These are phyloP conservation scores for Globisporangium cystogenes DNA, from an alignment of 352 stramenopile genomes.

Conservation along the genomic window DNA sequence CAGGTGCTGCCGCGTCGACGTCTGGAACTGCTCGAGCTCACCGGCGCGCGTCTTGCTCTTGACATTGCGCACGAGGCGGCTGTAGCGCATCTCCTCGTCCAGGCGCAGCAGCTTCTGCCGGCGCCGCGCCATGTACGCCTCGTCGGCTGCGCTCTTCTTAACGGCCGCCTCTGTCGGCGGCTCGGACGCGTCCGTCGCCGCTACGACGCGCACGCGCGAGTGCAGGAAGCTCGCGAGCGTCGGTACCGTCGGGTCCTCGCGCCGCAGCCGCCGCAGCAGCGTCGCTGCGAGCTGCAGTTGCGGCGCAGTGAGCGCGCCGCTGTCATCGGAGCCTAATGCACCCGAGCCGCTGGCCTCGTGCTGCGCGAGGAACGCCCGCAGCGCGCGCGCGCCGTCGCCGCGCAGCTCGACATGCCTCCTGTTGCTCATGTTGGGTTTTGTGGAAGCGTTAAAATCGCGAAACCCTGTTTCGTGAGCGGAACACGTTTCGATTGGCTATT, in stretches of 20 bases:
- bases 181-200: not conserved
- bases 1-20: constrained; percentile 66
- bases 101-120: constrained; percentile 61
- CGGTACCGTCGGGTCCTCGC: constrained; percentile 3
- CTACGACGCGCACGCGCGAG: not conserved
- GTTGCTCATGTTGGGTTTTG: not conserved
- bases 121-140: constrained; percentile 38
- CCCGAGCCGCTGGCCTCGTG: too few species aligned
- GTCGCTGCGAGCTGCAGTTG: constrained; percentile 7
- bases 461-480: not conserved
- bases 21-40: constrained; percentile 58
- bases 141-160: not conserved
- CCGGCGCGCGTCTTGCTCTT: constrained; percentile 31
- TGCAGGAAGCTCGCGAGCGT: constrained; percentile 11
- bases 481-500: not conserved
- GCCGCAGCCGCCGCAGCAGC: constrained; percentile 4
- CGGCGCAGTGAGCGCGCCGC: not conserved
- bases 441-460: not conserved
- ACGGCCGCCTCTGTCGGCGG: constrained; percentile 6
- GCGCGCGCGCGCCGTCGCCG: constrained; percentile 21
- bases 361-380: constrained; percentile 21
- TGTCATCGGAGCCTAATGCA: too few species aligned
- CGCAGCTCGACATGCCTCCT: constrained; percentile 14
- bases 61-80: constrained; percentile 68
- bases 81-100: constrained; percentile 79